Conservation (phyloP, 129 eudicot genomes). For the Lonicera japonica region DNA sequence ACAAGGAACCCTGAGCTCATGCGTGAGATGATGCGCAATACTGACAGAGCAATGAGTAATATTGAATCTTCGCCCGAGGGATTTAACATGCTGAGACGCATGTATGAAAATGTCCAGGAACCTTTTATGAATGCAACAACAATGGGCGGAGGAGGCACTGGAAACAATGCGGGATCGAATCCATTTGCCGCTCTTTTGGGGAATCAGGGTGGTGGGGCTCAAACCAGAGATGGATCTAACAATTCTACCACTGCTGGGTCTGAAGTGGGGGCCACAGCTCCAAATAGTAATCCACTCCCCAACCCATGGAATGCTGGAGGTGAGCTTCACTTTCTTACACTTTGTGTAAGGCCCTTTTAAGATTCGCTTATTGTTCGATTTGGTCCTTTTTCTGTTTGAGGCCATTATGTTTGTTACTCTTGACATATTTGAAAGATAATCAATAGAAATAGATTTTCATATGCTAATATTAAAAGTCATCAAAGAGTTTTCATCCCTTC, state of each 20-base stretch:
- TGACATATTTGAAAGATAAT: no score
- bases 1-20: conserved; percentile 93
- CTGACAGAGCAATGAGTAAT: conserved; percentile 97
- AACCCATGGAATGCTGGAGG: conserved; percentile 81
- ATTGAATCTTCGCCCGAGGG: conserved; percentile 98
- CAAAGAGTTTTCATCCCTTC: neutral
- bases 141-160: conserved; percentile 46
- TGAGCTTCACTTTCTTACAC: conserved; percentile 14
- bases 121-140: conserved; percentile 94
- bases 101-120: conserved; percentile 98
- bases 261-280: conserved; percentile 54
- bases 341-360: neutral
- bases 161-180: conserved; percentile 54
- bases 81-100: conserved; percentile 90
- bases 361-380: no score
- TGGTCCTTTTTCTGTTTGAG: no score
- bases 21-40: conserved; percentile 99
- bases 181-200: conserved; percentile 92
- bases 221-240: conserved; percentile 39
- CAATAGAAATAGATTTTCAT: neutral
- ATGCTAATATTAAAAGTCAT: neutral
- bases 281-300: conserved; percentile 91
- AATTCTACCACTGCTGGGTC: conserved; percentile 45
- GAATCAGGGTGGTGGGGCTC: conserved; percentile 49
- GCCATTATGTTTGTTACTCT: no score